phyloP scores from a whole-genome alignment of 1,139 yeast species.

The Spencermartinsiella ligniputridi region DNA sequence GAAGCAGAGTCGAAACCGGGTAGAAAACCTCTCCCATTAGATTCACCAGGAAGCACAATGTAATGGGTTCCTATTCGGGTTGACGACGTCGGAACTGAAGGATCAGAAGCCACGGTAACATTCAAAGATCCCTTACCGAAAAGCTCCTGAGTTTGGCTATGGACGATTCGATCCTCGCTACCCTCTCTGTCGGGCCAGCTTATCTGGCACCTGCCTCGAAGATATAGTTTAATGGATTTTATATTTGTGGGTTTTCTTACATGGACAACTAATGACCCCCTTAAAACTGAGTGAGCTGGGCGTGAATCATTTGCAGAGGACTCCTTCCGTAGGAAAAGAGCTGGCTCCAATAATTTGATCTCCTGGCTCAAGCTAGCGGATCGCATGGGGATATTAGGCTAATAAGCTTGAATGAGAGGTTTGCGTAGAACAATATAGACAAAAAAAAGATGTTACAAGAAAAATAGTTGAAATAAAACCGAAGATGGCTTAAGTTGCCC shows the following conservation, averaged over 20 bases:
- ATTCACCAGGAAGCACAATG: not conserved
- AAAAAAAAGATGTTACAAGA: no score
- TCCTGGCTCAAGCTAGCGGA: not conserved
- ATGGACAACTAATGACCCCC: conserved; percentile 75
- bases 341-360: not conserved
- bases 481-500: no score
- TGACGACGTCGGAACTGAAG: not conserved
- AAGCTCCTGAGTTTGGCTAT: conserved; percentile 45
- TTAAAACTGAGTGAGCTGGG: conserved; percentile 38
- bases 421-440: no score
- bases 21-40: not conserved
- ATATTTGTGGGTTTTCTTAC: conserved; percentile 72
- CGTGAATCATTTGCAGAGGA: not conserved
- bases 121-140: conserved; percentile 1
- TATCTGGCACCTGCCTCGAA: conserved; percentile 72
- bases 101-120: not conserved
- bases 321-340: not conserved
- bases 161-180: conserved; percentile 60
- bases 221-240: conserved; percentile 57
- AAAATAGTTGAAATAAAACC: no score
- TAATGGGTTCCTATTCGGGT: not conserved
- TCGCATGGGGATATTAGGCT: no score
- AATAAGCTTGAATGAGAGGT: no score
- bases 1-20: not conserved
- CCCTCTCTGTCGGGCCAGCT: conserved; percentile 92